Percentiles rank a stretch among this genome's conserved stretches.
phyloP scores from a whole-genome alignment of 768 basidiomycete species.

The Lactarius sp. region DNA sequence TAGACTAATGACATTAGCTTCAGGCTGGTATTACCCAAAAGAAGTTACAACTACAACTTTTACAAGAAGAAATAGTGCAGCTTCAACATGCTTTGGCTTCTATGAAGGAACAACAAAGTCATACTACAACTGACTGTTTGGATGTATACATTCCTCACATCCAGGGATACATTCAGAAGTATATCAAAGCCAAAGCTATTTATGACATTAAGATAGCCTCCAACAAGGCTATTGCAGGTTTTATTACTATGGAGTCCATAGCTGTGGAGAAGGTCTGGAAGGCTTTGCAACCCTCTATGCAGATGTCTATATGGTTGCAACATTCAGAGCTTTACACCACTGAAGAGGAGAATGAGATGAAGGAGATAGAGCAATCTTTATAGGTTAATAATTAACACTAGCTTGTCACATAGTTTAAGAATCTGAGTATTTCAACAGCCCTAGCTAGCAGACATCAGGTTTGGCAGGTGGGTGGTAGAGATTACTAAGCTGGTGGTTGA shows the following conservation, averaged over 20 bases:
- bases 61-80: conserved; percentile 11
- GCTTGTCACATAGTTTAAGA: neutral
- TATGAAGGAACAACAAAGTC: neutral
- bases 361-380: conserved; percentile 13
- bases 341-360: conserved; percentile 17
- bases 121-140: neutral
- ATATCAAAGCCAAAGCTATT: conserved; percentile 3
- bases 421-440: neutral
- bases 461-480: too few species aligned
- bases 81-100: neutral
- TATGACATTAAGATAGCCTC: neutral
- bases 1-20: conserved; percentile 5
- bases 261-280: conserved; percentile 4
- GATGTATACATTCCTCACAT: neutral
- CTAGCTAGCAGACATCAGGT: neutral
- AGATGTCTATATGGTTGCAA: conserved; percentile 11
- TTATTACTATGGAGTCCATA: neutral
- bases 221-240: neutral
- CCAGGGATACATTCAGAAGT: neutral
- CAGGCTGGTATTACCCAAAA: conserved; percentile 8
- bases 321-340: neutral
- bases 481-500: too few species aligned
- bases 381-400: neutral
- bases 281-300: neutral
- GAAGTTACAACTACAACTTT: neutral